These are phyloP conservation scores for Drechmeria coniospora DNA, from an alignment of 2,329 filamentous ascomycete genomes.

Conservation along the genomic window DNA sequence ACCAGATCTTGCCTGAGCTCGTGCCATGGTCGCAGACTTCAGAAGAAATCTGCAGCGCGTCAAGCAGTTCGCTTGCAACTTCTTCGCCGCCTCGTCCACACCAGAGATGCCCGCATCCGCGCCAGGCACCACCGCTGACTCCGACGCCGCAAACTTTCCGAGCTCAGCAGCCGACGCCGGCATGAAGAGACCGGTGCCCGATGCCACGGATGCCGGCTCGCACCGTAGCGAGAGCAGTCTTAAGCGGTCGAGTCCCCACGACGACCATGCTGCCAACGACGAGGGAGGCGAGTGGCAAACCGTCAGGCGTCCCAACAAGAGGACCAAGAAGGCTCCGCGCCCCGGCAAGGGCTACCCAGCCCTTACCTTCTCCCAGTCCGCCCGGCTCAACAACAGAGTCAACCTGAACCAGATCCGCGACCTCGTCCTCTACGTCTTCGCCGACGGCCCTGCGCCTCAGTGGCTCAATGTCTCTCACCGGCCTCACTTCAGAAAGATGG, in stretches of 20 bases:
- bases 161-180: neutral
- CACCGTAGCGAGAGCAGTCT: conserved; percentile 23
- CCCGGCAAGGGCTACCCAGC: conserved; percentile 41
- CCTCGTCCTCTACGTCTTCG: conserved; percentile 50
- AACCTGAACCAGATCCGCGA: conserved; percentile 47
- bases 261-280: conserved; percentile 15
- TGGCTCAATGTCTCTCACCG: conserved; percentile 50
- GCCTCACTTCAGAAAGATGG: conserved; percentile 58
- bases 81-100: conserved; percentile 4
- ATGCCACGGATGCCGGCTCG: conserved; percentile 5
- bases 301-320: conserved; percentile 38
- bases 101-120: conserved; percentile 1
- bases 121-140: neutral
- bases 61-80: conserved; percentile 6
- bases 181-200: conserved; percentile 6
- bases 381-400: conserved; percentile 45
- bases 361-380: conserved; percentile 40
- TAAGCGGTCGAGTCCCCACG: conserved; percentile 34
- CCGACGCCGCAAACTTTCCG: neutral
- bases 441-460: conserved; percentile 47
- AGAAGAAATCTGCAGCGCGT: conserved; percentile 7
- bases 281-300: conserved; percentile 36
- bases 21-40: conserved; percentile 6
- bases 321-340: conserved; percentile 44
- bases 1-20: neutral